A percentile compares a stretch with the other conserved stretches of the same genome.
Conservation (phyloP, 2,329 filamentous ascomycete species). For the Cladosporium cucumerinum region DNA sequence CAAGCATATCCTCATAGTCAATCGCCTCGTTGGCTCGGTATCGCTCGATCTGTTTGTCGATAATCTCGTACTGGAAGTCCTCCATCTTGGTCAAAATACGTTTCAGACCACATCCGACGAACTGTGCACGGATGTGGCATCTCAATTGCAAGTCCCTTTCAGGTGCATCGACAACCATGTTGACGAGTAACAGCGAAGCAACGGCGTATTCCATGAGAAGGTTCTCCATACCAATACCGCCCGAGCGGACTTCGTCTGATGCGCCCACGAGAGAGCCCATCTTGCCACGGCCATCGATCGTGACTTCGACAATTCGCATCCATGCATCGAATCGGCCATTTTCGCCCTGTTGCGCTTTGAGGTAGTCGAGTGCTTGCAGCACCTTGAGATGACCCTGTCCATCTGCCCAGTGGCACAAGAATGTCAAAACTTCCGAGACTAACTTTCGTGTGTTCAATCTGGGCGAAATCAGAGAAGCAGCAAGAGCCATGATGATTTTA, state of each 20-base stretch:
- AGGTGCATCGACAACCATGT: conserved; percentile 91
- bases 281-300: conserved; percentile 92
- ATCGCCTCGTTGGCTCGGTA: conserved; percentile 94
- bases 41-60: conserved; percentile 95
- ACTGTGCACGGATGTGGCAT: conserved; percentile 92
- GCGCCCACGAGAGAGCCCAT: conserved; percentile 98
- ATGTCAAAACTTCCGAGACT: conserved; percentile 93
- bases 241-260: conserved; percentile 91
- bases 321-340: conserved; percentile 96
- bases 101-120: conserved; percentile 92
- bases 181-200: conserved; percentile 88
- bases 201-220: conserved; percentile 98
- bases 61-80: conserved; percentile 94
- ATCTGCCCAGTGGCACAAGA: conserved; percentile 89
- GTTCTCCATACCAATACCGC: conserved; percentile 98
- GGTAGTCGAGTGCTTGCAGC: conserved; percentile 84
- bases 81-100: conserved; percentile 96
- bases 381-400: conserved; percentile 90
- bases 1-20: conserved; percentile 95
- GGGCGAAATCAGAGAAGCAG: conserved; percentile 81
- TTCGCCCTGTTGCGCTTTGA: conserved; percentile 83
- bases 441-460: conserved; percentile 89
- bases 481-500: conserved; percentile 83
- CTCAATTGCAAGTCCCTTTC: conserved; percentile 85
- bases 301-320: conserved; percentile 98